Percentiles rank a stretch among this genome's conserved stretches.
These are phyloP conservation scores for Pholiota microspora DNA, from an alignment of 768 basidiomycete genomes.

Conservation along the genomic window DNA sequence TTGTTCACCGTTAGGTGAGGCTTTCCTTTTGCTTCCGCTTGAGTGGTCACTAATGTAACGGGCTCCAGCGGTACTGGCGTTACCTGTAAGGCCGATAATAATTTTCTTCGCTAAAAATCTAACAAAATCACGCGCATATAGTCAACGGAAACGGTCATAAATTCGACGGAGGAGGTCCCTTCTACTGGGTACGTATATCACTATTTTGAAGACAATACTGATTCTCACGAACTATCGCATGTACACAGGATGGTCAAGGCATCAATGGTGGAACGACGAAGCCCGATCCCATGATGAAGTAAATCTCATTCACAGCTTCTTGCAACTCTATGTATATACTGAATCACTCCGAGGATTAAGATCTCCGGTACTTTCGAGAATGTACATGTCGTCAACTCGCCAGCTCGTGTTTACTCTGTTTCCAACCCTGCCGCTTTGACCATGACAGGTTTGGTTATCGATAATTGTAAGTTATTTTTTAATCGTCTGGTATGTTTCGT, in stretches of 20 bases:
- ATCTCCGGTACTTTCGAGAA: constrained; percentile 23
- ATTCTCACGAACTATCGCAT: neutral
- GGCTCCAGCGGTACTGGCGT: constrained; percentile 41
- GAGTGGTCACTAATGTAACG: neutral
- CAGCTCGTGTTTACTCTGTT: constrained; percentile 35
- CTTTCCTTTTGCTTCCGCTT: neutral
- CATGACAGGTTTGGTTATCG: constrained; percentile 48
- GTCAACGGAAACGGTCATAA: constrained; percentile 41
- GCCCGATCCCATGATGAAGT: constrained; percentile 46
- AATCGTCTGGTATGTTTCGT: neutral
- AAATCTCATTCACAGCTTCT: neutral
- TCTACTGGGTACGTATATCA: constrained; percentile 34
- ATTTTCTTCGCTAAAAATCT: neutral
- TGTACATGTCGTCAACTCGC: constrained; percentile 40
- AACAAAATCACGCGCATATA: constrained; percentile 6
- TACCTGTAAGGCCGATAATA: constrained; percentile 36
- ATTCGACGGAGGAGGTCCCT: constrained; percentile 39
- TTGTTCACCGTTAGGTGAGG: constrained; percentile 49
- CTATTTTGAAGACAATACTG: neutral
- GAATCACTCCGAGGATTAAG: neutral
- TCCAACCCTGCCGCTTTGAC: constrained; percentile 36
- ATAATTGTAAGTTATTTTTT: constrained; percentile 44
- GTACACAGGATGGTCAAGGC: constrained; percentile 37
- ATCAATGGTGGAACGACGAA: constrained; percentile 36
- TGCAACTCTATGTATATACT: neutral